Conservation (phyloP, 805 yeast species). For the Barnettozyma wickerhamii region DNA sequence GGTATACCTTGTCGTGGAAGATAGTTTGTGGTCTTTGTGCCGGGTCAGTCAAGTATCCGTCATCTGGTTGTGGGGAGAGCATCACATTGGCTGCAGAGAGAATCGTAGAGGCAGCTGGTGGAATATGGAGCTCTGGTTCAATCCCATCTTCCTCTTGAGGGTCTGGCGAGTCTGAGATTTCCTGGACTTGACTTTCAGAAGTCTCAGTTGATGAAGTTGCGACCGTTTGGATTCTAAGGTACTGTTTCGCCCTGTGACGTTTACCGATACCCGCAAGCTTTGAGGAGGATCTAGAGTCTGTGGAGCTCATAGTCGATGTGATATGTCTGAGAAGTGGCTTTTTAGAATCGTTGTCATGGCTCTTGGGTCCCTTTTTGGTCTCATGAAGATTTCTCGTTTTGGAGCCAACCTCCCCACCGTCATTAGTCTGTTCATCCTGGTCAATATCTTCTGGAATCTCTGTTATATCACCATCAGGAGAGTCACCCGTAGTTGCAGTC, state of each 20-base stretch:
- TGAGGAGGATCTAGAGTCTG: neutral
- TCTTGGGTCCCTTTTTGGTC: neutral
- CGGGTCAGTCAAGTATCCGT: conserved; percentile 66
- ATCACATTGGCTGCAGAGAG: conserved; percentile 75
- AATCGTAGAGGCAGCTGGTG: conserved; percentile 74
- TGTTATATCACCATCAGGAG: neutral
- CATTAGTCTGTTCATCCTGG: neutral
- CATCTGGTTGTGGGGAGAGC: conserved; percentile 75
- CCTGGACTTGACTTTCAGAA: neutral
- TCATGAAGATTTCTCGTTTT: neutral
- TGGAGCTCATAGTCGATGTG: neutral
- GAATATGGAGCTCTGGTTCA: conserved; percentile 32
- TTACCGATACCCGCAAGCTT: conserved; percentile 5
- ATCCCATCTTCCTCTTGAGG: conserved; percentile 14
- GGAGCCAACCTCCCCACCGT: neutral
- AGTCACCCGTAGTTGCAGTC: neutral
- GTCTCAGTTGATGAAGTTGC: neutral
- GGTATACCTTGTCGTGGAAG: conserved; percentile 77
- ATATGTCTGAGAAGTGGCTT: conserved; percentile 13
- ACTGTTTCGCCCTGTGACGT: conserved; percentile 17
- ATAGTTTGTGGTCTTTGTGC: conserved; percentile 57
- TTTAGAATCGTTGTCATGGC: neutral
- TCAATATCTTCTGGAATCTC: neutral
- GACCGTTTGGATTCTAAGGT: conserved; percentile 20
- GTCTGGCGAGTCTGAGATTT: neutral